Percentiles rank a stretch among this genome's conserved stretches.
These are phyloP conservation scores for Aspergillus asperescens DNA, from an alignment of 495 filamentous ascomycete genomes.

Conservation along the genomic window DNA sequence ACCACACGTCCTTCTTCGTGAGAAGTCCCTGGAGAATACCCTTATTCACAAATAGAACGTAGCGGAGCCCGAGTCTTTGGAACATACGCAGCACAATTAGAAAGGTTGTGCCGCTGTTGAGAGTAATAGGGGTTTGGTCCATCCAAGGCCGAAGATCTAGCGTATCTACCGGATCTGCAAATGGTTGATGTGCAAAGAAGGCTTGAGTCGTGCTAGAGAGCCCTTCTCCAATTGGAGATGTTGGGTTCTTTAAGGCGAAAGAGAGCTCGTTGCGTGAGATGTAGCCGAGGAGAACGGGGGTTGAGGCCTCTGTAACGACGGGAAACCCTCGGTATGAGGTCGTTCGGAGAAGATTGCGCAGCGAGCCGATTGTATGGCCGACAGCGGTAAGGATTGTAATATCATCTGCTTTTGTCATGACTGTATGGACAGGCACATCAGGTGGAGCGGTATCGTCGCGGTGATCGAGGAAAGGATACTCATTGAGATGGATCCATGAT, in stretches of 20 bases:
- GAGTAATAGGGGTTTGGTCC: conserved; percentile 94
- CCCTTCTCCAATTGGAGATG: conserved; percentile 42
- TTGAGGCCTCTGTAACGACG: conserved; percentile 67
- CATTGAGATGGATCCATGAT: conserved; percentile 92
- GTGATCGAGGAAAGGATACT: conserved; percentile 94
- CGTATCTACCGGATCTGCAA: conserved; percentile 69
- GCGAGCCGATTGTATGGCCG: conserved; percentile 76
- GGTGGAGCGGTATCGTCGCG: conserved; percentile 76
- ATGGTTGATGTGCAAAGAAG: conserved; percentile 76
- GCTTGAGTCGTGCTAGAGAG: conserved; percentile 69
- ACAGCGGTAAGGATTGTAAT: conserved; percentile 76
- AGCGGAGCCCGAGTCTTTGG: conserved; percentile 84
- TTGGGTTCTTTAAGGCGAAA: conserved; percentile 60
- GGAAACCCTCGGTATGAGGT: conserved; percentile 90
- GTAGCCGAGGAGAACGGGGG: conserved; percentile 76
- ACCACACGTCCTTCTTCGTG: conserved; percentile 99
- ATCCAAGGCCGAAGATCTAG: conserved; percentile 94
- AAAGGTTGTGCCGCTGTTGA: conserved; percentile 67
- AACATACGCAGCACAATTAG: conserved; percentile 85
- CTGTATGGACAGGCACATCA: conserved; percentile 73
- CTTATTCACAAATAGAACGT: conserved; percentile 79
- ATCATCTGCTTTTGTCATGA: conserved; percentile 93
- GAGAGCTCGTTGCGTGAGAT: conserved; percentile 88
- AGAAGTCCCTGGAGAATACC: conserved; percentile 78
- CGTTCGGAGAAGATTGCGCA: conserved; percentile 60